Evolutionary conservation across 2,329 filamentous ascomycete genomes (phyloP).

Genomic region (Fusarium citri): DNA sequence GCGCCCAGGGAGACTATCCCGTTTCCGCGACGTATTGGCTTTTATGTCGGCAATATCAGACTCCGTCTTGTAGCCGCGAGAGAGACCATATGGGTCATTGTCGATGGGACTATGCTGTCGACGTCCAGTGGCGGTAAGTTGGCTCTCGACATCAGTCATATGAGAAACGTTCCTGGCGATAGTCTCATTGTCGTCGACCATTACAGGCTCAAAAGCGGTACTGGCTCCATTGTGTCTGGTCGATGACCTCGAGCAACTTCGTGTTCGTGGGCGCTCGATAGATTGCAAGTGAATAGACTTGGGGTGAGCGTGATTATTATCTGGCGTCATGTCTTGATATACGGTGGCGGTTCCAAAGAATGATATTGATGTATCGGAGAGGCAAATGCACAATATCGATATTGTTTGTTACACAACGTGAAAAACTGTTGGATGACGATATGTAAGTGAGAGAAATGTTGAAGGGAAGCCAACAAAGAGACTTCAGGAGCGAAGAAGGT

Average conservation of each 20-base stretch:
- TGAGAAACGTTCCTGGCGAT: slow-evolving; percentile 57
- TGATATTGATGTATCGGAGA: slow-evolving; percentile 2
- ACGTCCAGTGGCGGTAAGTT: slow-evolving; percentile 51
- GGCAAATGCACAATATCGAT: background rate
- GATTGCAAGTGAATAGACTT: slow-evolving; percentile 57
- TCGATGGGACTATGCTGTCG: slow-evolving; percentile 59
- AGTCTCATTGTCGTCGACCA: slow-evolving; percentile 52
- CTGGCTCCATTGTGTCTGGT: slow-evolving; percentile 54
- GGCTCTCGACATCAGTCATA: slow-evolving; percentile 62
- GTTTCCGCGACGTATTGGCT: slow-evolving; percentile 83
- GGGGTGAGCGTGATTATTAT: slow-evolving; percentile 57
- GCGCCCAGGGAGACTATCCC: slow-evolving; percentile 57
- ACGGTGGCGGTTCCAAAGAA: background rate
- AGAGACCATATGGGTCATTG: slow-evolving; percentile 85
- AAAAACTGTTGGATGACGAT: background rate
- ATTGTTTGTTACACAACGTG: background rate
- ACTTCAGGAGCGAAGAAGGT: slow-evolving; percentile 4
- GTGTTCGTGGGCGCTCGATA: slow-evolving; percentile 45
- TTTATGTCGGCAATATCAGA: slow-evolving; percentile 81
- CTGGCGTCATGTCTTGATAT: slow-evolving; percentile 54
- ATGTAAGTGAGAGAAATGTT: slow-evolving; percentile 5
- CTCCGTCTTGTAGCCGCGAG: slow-evolving; percentile 79
- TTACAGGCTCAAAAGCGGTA: slow-evolving; percentile 58
- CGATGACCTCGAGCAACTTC: slow-evolving; percentile 47
- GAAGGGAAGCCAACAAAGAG: slow-evolving; percentile 11